Base-by-base conservation (phyloP, 257 asterid genomes). In the Scutellaria galericulata region DNA sequence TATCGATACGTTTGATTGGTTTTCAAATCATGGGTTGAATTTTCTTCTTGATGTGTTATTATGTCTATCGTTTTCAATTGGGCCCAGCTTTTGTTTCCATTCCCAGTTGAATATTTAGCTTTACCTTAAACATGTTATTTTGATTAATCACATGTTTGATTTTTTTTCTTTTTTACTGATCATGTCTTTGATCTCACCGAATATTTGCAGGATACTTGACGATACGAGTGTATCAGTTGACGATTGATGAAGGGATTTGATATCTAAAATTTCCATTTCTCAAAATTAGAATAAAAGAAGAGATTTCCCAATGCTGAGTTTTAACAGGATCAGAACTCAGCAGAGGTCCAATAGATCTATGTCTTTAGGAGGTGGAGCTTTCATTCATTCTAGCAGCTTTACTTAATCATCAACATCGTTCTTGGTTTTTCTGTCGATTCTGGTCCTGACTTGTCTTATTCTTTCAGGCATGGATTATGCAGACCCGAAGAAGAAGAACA, bases 401-500 rank as follows among this genome's bases (percentile, higher is more conserved):
- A 35, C 8, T 35, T 45, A 6, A n/a, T 65, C 37, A 63, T 40
- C 51, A 22, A 55, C 13, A 24, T 11, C 14, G 4, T 4, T 31
- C 44, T 27, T 53, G n/a, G 13, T 27, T 62, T 40, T 47, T 66
- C 66, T 7, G 53, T 70, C 18, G 47, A 42, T 54, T 75, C n/a
- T 75, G 42, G 46, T 79, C 48, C 22, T 51, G 24, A 7, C 20
- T 31, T 15, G 22, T 70, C 54, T 59, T 57, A 14, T 12, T 54
- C 58, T 79, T 64, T 64, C 84, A 94, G 97, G 97, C 88, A 80
- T 88, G 91, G 98, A 93, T 60, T 91, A 83, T 59, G 84, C 83
- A 6, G 98, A 91, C 79, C 96, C 98, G 4, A 94, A 89, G 83
- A 83, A 86, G 85, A 86, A 83, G 80, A 83, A 61, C 58, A 78